phyloP scores from a whole-genome alignment of 176 grass and related monocot genomes.

The Zoysia pacifica region DNA sequence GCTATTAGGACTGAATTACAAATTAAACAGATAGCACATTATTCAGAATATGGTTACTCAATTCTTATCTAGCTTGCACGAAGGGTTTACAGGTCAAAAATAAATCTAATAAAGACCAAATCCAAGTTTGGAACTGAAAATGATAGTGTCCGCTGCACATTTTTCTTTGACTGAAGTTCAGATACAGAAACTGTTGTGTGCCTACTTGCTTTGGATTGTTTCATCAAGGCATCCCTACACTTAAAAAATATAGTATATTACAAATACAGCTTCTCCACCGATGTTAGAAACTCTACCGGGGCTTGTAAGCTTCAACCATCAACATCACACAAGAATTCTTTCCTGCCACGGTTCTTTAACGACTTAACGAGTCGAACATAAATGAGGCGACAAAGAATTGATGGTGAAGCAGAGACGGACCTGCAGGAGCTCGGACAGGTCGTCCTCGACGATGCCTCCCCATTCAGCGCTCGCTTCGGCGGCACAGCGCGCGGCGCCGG shows the following conservation, averaged over 20 bases:
- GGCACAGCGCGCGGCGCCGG: constrained; percentile 30
- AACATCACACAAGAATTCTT: background rate
- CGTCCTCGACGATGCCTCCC: constrained; percentile 70
- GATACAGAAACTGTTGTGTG: background rate
- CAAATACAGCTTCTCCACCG: background rate
- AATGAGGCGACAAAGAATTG: background rate
- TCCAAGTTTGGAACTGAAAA: background rate
- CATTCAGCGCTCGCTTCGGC: constrained; percentile 21
- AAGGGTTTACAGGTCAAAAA: background rate
- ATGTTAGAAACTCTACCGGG: background rate
- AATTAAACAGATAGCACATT: background rate
- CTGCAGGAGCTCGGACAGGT: constrained; percentile 74
- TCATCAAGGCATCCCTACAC: too few relatives aligned
- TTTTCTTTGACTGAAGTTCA: too few relatives aligned
- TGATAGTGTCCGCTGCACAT: too few relatives aligned
- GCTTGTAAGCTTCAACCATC: background rate
- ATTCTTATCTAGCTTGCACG: background rate
- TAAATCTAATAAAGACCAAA: background rate
- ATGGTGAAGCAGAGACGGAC: constrained; percentile 21
- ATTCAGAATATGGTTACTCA: background rate
- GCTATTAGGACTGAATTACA: background rate
- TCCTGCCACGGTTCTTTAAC: background rate
- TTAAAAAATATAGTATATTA: background rate
- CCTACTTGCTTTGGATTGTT: background rate
- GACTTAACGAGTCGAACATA: background rate